Conservation (phyloP, 352 stramenopile genomes). For the Globisporangium barbulae region DNA sequence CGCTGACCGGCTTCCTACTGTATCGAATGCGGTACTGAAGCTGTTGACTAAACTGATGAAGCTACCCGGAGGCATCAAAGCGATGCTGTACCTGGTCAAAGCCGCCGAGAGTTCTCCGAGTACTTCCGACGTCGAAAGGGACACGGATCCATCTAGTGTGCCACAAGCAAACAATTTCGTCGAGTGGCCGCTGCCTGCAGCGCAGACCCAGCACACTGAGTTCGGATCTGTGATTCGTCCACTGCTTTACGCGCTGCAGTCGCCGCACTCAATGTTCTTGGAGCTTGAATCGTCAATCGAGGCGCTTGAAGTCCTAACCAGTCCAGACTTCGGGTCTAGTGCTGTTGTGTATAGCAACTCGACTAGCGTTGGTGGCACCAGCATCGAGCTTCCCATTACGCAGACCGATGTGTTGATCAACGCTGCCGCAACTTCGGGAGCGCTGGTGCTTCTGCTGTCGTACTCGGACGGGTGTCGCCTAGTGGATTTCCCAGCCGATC, state of each 20-base stretch:
- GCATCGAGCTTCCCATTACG: constrained; percentile 7
- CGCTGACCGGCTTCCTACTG: constrained; percentile 19
- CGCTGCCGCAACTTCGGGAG: constrained; percentile 26
- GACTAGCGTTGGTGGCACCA: neutral
- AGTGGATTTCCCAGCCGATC: constrained; percentile 17
- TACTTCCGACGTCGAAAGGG: neutral
- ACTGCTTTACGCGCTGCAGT: constrained; percentile 9
- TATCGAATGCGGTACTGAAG: constrained; percentile 33
- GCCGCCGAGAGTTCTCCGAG: neutral
- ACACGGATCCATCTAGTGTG: neutral
- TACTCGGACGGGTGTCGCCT: constrained; percentile 39
- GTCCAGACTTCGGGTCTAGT: constrained; percentile 5
- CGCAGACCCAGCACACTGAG: constrained; percentile 3
- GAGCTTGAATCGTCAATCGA: constrained; percentile 9
- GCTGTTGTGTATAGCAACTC: constrained; percentile 8
- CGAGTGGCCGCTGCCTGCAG: constrained; percentile 7
- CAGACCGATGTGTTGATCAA: constrained; percentile 47
- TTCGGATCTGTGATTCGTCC: neutral
- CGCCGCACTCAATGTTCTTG: constrained; percentile 3
- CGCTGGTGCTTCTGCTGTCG: constrained; percentile 38
- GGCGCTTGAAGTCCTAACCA: constrained; percentile 12
- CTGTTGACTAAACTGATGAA: constrained; percentile 30
- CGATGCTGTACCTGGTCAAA: constrained; percentile 29
- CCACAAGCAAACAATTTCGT: neutral
- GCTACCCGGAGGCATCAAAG: constrained; percentile 29